Percentiles rank a stretch among this genome's conserved stretches.
Conservation (phyloP, 805 yeast species). For the Babjeviella inositovora region DNA sequence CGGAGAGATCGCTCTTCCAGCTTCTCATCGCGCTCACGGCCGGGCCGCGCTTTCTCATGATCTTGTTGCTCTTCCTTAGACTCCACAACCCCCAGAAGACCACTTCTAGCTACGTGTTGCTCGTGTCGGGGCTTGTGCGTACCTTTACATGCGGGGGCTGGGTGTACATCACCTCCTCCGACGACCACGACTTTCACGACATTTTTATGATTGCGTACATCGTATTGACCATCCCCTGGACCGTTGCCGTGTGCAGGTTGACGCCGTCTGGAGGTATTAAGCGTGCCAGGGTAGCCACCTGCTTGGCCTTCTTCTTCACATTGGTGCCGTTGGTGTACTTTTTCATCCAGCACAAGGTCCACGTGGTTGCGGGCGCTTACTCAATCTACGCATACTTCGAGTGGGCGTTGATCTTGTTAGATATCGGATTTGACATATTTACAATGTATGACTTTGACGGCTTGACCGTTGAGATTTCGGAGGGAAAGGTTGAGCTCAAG, state of each 20-base stretch:
- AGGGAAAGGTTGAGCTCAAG: conserved; percentile 5
- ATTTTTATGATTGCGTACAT: conserved; percentile 89
- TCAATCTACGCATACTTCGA: conserved; percentile 90
- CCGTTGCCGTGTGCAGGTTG: conserved; percentile 36
- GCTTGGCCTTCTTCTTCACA: conserved; percentile 49
- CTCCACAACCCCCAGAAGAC: conserved; percentile 18
- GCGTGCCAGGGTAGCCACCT: conserved; percentile 33
- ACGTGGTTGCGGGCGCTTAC: conserved; percentile 82
- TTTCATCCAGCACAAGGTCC: conserved; percentile 87
- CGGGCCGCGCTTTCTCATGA: conserved; percentile 72
- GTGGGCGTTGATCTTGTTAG: conserved; percentile 79
- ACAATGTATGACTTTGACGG: conserved; percentile 54
- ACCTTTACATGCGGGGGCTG: conserved; percentile 97
- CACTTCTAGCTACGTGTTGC: conserved; percentile 18
- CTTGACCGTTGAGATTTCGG: conserved; percentile 28
- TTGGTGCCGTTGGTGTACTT: conserved; percentile 74
- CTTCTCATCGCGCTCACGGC: conserved; percentile 83
- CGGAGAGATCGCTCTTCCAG: conserved; percentile 89
- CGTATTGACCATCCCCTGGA: conserved; percentile 86
- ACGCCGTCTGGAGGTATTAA: conserved; percentile 36
- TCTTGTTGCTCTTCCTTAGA: conserved; percentile 35
- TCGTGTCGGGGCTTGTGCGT: conserved; percentile 64
- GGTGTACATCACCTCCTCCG: conserved; percentile 95
- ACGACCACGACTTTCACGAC: conserved; percentile 93
- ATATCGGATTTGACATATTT: conserved; percentile 74